Evolutionary conservation across 2,329 filamentous ascomycete genomes (phyloP), one percentile per base, ranked within the genome.

Genomic region (Paecilomyces niveus): DNA sequence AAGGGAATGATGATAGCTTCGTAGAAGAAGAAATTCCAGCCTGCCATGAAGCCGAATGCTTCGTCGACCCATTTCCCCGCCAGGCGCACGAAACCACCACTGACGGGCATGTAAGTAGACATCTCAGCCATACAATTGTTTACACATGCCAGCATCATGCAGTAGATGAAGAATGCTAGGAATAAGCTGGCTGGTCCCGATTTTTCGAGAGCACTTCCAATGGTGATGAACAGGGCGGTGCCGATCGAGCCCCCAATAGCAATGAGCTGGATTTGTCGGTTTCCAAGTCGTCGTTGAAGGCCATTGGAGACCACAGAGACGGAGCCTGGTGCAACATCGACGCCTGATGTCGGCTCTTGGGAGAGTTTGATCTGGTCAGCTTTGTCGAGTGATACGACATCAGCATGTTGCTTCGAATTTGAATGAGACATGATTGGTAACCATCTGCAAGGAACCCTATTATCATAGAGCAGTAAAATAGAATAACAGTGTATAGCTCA

Each of bases 1-100:
- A 75, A 76, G 0, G 74, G 74, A 50, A 76, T 68, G 55, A 74
- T 59, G 15, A 74, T 63, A 10, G 69, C 73, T 58, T 74, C 72
- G 60, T 78, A 76, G 58, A 81, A 71, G 31, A 78, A 80, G 66
- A 79, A 80, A 64, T 80, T 80, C 76, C 76, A 79, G 21, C 75
- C 75, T 51, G 72, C 71, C 63, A 74, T 73, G 57, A 78, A 78
- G 0, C 76, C 75, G 26, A 78, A 68, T 1, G 77, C 76, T 50
- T 74, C 73, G 57, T 80, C 77, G 1, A 79, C 77, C 75, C 75
- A 79, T 62, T 74, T 70, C 18, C 74, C 69, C 10, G 72, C 75
- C 53, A 77, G 65, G 13, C 73, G 72, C 53, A 78, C 72, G 56
- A 78, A 78, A 0, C 70, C 73, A 31, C 72, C 72, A 21, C 70